Base-by-base conservation (phyloP, 2,329 filamentous ascomycete genomes). In the Ceratocystiopsis brevicomis region DNA sequence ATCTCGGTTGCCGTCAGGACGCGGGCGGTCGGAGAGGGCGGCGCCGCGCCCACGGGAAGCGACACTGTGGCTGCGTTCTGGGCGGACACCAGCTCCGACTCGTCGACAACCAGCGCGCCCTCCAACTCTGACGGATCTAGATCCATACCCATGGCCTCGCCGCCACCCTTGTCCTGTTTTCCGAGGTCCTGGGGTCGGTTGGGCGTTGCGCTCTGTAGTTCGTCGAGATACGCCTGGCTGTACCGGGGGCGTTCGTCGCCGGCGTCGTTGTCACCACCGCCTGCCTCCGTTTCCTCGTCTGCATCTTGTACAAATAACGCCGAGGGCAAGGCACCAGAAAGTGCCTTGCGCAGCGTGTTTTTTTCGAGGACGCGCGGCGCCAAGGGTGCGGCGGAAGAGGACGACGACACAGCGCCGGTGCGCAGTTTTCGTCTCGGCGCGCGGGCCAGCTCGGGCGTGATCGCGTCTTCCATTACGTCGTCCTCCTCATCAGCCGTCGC, bases 1-100 rank as follows among this genome's bases (percentile, higher is more conserved):
- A 96, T 93, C 55, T 95, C 83, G 2, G 81, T 74, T 48, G 87
- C 81, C 2, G 80, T 86, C 3, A 88, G 76, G 49, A 95, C 86
- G 6, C 57, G 46, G 5, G 47, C 48, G 14, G 37, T 41, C 18
- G 48, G 52, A 5, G 51, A 54, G 53, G 32, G 62, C 58, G 42
- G 59, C 47, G 51, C 57, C 6, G 48, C 55, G 38, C 51, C 38
- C 50, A 40, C 52, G n/a, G 14, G 14, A 15, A n/a, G 14, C 6
- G 40, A 51, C 45, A 15, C 35, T 2, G 34, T n/a, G 11, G 39
- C 17, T 2, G 41, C 16, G 14, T 36, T 16, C 13, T 17, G 17
- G 2, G 37, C 52, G 52, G 53, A 49, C 36, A 58, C 49, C 44
- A 69, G 58, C 11, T 71, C 61, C 45, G 51, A 48, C 3, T 57